Base-by-base conservation (phyloP, 257 asterid species). In the Scutellaria barbata region DNA sequence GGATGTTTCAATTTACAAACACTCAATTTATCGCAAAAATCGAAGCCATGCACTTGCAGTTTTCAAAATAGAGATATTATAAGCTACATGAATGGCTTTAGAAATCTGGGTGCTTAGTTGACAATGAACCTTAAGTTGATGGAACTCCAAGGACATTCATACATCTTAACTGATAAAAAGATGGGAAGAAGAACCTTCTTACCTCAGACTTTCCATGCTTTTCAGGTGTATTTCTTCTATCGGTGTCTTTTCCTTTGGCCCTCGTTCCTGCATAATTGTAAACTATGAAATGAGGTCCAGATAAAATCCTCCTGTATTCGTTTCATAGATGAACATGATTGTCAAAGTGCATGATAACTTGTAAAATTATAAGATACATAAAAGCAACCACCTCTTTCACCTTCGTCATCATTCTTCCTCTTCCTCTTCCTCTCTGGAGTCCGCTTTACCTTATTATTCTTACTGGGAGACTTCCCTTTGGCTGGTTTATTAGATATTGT, bases 361-460 rank as follows among this genome's bases (percentile, higher is more conserved):
- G 18, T 17, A 52, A n/a, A 51, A 35, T 25, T 6, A n/a, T 14
- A 63, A 42, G 61, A 22, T 4, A 69, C 48, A 47, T 2, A 63
- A 59, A 10, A 53, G 10, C 30, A 50, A 79, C 85, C 90, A 79
- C 77, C 81, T 52, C 72, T 78, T 69, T 75, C 80, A 22, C 60
- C 20, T 35, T 61, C 77, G 63, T 79, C 73, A 30, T 68, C 73
- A 30, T 64, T 74, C 77, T 72, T 81, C 86, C 87, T 80, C 77
- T 72, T 81, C 86, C 87, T 80, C 81, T 82, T 85, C 78, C 67
- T 72, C 75, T 43, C 69, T 11, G 79, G 79, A 30, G 77, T 75
- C 67, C 6, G 77, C 72, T 77, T 77, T 58, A 71, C 76, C 68
- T 82, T 73, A 78, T 41, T 66, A 12, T 20, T 69, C 66, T 81